phyloP scores from a whole-genome alignment of 139 green algal species.

The Chlamydomonas urium region DNA sequence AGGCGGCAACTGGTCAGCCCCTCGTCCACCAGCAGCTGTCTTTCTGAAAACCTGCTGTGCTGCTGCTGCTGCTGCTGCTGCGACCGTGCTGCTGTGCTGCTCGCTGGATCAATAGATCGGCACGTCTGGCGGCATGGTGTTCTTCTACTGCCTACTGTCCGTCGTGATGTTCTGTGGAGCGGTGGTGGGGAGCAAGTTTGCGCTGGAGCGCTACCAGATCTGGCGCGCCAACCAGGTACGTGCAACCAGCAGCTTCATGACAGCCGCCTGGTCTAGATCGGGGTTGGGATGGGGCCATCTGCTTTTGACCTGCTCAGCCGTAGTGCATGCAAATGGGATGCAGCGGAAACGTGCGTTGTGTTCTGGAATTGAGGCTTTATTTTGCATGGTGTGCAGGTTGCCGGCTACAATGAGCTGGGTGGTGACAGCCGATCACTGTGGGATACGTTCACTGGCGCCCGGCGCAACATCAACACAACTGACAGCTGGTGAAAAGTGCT shows the following conservation, averaged over 20 bases:
- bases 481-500: constrained; percentile 9
- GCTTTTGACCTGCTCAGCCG: not conserved
- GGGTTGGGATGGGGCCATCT: not conserved
- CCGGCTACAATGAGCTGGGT: constrained; percentile 2
- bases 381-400: constrained; percentile 2
- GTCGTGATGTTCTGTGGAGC: constrained; percentile 20
- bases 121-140: constrained; percentile 27
- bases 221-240: not conserved
- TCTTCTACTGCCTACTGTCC: constrained; percentile 35
- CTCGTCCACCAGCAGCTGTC: no score
- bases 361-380: not conserved
- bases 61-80: not conserved
- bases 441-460: constrained; percentile 9
- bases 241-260: no score
- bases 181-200: constrained; percentile 27
- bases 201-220: constrained; percentile 23
- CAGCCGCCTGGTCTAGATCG: no score
- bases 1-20: no score
- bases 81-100: no score
- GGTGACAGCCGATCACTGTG: not conserved
- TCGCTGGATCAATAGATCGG: no score
- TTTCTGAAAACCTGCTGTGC: no score
- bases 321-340: not conserved
- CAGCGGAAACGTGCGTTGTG: not conserved
- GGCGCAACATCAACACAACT: not conserved